phyloP scores from a whole-genome alignment of 495 filamentous ascomycete species.

The Penicillium robsamsonii region DNA sequence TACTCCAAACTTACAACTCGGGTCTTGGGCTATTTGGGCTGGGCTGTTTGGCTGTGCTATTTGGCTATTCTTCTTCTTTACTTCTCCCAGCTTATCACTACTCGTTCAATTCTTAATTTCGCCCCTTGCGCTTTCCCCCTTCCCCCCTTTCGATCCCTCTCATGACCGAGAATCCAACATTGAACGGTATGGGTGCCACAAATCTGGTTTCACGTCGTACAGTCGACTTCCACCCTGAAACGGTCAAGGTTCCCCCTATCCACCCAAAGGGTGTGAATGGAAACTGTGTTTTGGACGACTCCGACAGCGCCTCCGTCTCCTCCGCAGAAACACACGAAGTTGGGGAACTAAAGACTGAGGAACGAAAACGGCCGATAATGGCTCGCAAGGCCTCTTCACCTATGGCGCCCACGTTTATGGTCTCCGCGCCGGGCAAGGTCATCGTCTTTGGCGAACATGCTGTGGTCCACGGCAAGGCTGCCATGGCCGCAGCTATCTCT shows the following conservation, averaged over 20 bases:
- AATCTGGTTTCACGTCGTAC: conserved; percentile 1
- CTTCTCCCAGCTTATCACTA: background rate
- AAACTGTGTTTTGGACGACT: conserved; percentile 20
- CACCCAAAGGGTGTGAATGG: conserved; percentile 9
- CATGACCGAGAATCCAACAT: conserved; percentile 9
- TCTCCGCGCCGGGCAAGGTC: conserved; percentile 94
- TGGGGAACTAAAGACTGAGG: background rate
- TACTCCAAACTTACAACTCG: background rate
- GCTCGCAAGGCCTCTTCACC: conserved; percentile 48
- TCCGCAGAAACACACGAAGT: conserved; percentile 21
- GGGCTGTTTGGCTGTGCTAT: background rate
- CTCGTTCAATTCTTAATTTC: conserved; percentile 5
- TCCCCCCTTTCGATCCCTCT: background rate
- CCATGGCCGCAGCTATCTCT: conserved; percentile 91
- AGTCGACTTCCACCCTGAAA: conserved; percentile 1
- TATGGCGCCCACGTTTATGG: conserved; percentile 87
- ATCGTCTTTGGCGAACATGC: conserved; percentile 97
- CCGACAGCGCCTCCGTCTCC: conserved; percentile 23
- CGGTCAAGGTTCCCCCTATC: conserved; percentile 4
- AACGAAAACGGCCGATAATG: conserved; percentile 29
- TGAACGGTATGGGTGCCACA: conserved; percentile 1
- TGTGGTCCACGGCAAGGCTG: conserved; percentile 93
- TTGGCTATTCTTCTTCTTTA: background rate
- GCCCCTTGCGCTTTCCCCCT: background rate
- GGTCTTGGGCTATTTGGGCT: no score